A percentile compares a stretch with the other conserved stretches of the same genome.
phyloP scores from a whole-genome alignment of 179 eudicot genomes.

The Patellifolia procumbens region DNA sequence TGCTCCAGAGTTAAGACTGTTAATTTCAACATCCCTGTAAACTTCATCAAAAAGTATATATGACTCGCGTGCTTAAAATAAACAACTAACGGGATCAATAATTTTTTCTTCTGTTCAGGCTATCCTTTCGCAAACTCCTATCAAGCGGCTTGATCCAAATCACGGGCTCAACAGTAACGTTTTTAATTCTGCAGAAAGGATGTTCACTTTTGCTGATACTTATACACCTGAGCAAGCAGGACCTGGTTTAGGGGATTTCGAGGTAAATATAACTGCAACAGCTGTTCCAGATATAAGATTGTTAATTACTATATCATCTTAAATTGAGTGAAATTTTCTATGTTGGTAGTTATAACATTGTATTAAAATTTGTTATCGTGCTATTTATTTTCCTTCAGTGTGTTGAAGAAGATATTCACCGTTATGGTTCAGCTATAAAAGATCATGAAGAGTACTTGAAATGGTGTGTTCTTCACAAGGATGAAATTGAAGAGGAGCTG shows the following conservation, averaged over 20 bases:
- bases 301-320: background rate
- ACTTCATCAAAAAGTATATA: background rate
- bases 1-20: background rate
- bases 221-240: constrained; percentile 8
- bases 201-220: constrained; percentile 9
- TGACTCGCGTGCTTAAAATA: background rate
- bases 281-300: background rate
- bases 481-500: constrained; percentile 21
- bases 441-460: constrained; percentile 25
- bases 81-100: background rate
- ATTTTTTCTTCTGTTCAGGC: constrained; percentile 16
- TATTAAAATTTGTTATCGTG: background rate
- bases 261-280: constrained; percentile 14
- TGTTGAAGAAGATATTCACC: constrained; percentile 29
- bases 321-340: background rate
- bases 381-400: constrained; percentile 32
- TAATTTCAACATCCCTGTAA: background rate
- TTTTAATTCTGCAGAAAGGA: constrained; percentile 15
- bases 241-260: constrained; percentile 12
- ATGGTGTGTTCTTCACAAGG: constrained; percentile 12
- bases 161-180: background rate
- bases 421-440: constrained; percentile 21
- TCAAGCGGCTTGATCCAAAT: constrained; percentile 9
- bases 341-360: background rate
- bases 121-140: constrained; percentile 14